Evolutionary conservation across 139 green algal genomes (phyloP).

Genomic region (Coccomyxa sp.): DNA sequence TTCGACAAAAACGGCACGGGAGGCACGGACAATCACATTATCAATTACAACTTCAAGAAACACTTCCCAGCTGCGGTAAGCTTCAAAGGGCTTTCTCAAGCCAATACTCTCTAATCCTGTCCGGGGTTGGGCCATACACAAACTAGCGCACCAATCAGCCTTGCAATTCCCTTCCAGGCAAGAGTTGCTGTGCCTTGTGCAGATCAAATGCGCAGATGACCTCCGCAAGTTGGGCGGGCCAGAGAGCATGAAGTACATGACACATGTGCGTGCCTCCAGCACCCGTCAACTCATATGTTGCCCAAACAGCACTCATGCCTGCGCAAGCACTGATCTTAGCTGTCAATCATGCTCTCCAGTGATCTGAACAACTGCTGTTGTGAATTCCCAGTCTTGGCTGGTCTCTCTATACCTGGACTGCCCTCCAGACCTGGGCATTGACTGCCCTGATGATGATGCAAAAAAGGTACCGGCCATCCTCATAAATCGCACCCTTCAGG

Average conservation of each 20-base stretch:
- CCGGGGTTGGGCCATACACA: no score
- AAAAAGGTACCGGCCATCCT: not conserved
- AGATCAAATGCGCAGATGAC: conserved; percentile 7
- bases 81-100: not conserved
- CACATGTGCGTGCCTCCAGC: conserved; percentile 1
- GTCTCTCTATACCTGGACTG: conserved; percentile 59
- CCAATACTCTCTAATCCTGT: not conserved
- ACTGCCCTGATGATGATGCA: conserved; percentile 31
- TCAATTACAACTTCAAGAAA: conserved; percentile 51
- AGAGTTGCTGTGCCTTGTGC: not conserved
- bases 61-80: conserved; percentile 38
- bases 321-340: no score
- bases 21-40: conserved; percentile 42
- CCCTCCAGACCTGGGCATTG: conserved; percentile 40
- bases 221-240: conserved; percentile 13
- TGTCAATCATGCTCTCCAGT: not conserved
- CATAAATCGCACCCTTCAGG: no score
- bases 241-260: conserved; percentile 34
- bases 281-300: not conserved
- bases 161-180: not conserved
- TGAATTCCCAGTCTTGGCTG: conserved; percentile 42
- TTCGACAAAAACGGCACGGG: conserved; percentile 20
- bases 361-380: not conserved
- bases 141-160: no score
- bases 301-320: not conserved